Evolutionary conservation across 805 yeast genomes (phyloP), one percentile per base, ranked within the genome.

Genomic region (Candida methanosorbosa): DNA sequence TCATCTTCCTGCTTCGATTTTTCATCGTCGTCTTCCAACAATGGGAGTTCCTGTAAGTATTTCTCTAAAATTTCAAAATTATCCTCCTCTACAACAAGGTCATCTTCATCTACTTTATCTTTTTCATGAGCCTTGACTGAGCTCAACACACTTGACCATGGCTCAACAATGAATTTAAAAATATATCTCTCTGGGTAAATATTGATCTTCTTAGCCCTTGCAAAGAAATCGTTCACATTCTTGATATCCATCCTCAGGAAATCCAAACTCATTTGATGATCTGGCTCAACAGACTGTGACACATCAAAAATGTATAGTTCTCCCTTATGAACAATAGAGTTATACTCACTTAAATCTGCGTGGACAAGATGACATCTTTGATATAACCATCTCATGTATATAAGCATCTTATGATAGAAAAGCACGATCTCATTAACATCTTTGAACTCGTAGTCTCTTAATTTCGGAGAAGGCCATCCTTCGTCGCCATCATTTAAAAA

Each of bases 211-310:
- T 80, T 77, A 48, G 70, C 72, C 40, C 78, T 68, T 38, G 69
- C 68, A 49, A 92, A 92, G 56, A 80, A 92, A 48, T 84, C 92
- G 51, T 90, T 92, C 18, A 90, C 84, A 52, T 92, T 92, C 56
- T 90, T 92, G 52, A 92, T 88, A 60, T 92, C 99, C 98, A 92
- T 92, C 52, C 99, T 68, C 40, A 92, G 61, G 54, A 92, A 92
- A 56, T 92, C 97, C 44, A 92, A 66, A 29, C 95, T 82, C 86
- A 86, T 86, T 9, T 96, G 97, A 59, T 92, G 99, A 48, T 87
- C 96, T 9, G 96, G 97, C 56, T 92, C 97, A 18, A 92, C 97
- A 26, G 94, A 79, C 56, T 92, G 99, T 1, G 97, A 88, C 9
- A 92, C 99, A 61, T 92, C 99, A 46, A 92, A 84, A 38, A 92